phyloP scores from a whole-genome alignment of 352 stramenopile species.

The Phytopythium sindhum region DNA sequence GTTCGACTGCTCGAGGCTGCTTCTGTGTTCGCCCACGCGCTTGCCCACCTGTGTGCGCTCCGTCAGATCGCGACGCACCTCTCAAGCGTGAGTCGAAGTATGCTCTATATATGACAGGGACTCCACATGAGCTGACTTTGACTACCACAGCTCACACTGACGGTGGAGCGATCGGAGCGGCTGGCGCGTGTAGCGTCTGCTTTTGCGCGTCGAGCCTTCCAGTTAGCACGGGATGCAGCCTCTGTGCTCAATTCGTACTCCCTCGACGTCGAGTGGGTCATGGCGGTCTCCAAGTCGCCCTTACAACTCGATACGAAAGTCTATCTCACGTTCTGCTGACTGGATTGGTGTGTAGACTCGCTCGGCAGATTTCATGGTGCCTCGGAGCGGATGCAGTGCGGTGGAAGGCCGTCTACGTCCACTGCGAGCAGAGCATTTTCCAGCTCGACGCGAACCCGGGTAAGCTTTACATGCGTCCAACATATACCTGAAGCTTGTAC shows the following conservation, averaged over 20 bases:
- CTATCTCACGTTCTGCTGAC: neutral
- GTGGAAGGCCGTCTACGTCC: conserved; percentile 46
- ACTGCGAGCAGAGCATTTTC: conserved; percentile 41
- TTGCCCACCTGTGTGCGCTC: conserved; percentile 21
- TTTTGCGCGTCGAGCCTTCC: conserved; percentile 34
- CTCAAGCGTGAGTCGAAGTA: conserved; percentile 19
- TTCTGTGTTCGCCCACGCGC: neutral
- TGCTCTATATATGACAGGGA: too few species aligned
- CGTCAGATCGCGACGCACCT: conserved; percentile 30
- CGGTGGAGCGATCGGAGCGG: conserved; percentile 34
- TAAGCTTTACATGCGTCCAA: conserved; percentile 5
- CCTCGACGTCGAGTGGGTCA: conserved; percentile 18
- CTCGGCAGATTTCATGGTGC: conserved; percentile 35
- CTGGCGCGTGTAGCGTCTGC: conserved; percentile 31
- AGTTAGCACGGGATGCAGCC: conserved; percentile 14
- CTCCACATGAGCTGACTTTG: neutral
- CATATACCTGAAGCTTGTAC: neutral
- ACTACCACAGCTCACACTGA: conserved; percentile 30
- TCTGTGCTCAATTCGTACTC: neutral
- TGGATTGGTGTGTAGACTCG: conserved; percentile 22
- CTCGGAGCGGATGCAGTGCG: conserved; percentile 31
- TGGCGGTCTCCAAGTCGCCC: neutral
- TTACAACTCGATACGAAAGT: neutral
- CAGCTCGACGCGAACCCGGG: conserved; percentile 48
- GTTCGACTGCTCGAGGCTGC: conserved; percentile 14